These are phyloP conservation scores for Cytospora chrysosperma DNA, from an alignment of 2,329 filamentous ascomycete species.

Conservation along the genomic window DNA sequence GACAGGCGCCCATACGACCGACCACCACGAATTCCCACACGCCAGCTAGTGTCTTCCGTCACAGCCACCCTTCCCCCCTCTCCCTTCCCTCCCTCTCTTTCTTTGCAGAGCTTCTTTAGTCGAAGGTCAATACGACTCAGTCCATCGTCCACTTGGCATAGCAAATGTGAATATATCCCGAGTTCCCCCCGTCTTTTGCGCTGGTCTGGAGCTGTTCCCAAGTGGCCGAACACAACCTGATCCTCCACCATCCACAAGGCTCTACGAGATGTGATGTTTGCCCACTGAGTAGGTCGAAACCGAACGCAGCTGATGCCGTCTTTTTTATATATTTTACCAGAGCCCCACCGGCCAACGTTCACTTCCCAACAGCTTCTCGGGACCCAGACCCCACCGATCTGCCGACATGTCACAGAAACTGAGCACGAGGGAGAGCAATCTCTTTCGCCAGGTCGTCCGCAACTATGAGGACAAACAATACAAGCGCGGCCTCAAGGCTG, in stretches of 20 bases:
- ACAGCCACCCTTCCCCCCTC: too few relatives aligned
- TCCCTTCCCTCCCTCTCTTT: neutral
- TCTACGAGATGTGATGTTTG: neutral
- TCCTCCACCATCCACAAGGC: neutral
- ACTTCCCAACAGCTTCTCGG: constrained; percentile 17
- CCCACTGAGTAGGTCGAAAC: neutral
- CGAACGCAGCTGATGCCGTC: neutral
- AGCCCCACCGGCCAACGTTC: neutral
- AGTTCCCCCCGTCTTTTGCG: neutral
- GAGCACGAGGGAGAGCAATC: constrained; percentile 83
- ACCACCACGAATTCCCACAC: neutral
- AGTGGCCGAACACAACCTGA: neutral
- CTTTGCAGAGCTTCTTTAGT: neutral
- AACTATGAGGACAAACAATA: constrained; percentile 98
- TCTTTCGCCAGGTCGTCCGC: constrained; percentile 93
- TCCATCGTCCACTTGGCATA: neutral
- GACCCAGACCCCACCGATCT: constrained; percentile 24
- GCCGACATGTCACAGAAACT: constrained; percentile 67
- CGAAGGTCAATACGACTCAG: neutral
- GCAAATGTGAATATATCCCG: neutral
- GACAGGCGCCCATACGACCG: neutral
- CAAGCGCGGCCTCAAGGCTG: constrained; percentile 88
- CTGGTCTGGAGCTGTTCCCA: neutral
- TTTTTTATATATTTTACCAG: neutral
- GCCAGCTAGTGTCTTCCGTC: neutral